These are phyloP conservation scores for Tulasnella sp. DNA, from an alignment of 768 basidiomycete genomes.

Conservation along the genomic window DNA sequence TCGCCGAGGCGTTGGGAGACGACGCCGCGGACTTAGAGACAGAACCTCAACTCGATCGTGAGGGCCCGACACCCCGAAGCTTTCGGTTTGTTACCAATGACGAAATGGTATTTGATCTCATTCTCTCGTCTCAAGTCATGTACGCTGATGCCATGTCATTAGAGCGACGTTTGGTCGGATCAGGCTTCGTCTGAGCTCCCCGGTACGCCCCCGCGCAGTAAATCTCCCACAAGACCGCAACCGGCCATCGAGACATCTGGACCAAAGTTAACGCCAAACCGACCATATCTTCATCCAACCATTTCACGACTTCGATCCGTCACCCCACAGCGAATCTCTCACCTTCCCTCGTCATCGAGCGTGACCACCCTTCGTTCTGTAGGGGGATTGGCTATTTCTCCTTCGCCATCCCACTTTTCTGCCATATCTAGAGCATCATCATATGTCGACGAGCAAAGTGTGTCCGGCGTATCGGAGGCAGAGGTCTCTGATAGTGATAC, in stretches of 20 bases:
- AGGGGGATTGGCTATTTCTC: conserved; percentile 36
- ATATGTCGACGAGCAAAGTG: conserved; percentile 31
- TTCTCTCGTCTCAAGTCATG: background rate
- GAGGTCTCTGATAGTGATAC: conserved; percentile 10
- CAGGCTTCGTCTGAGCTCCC: conserved; percentile 18
- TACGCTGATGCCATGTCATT: background rate
- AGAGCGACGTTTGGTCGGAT: conserved; percentile 6
- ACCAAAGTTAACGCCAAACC: conserved; percentile 10
- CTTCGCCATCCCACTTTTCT: conserved; percentile 53
- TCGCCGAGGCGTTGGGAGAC: conserved; percentile 60
- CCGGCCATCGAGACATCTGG: background rate
- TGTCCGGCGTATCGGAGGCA: conserved; percentile 25
- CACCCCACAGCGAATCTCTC: conserved; percentile 31
- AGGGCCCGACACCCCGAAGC: conserved; percentile 18
- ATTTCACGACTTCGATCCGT: conserved; percentile 39
- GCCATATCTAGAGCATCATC: conserved; percentile 62
- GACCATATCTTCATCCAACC: conserved; percentile 24
- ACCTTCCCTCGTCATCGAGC: conserved; percentile 31
- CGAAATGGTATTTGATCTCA: conserved; percentile 22
- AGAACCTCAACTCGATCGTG: conserved; percentile 33
- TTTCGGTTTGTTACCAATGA: conserved; percentile 22
- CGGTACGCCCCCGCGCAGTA: conserved; percentile 10
- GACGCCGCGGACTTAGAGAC: conserved; percentile 37
- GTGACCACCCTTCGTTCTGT: conserved; percentile 32
- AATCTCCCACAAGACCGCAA: background rate